These are phyloP conservation scores for Mercurialis annua DNA, from an alignment of 345 rosid species.

Conservation along the genomic window DNA sequence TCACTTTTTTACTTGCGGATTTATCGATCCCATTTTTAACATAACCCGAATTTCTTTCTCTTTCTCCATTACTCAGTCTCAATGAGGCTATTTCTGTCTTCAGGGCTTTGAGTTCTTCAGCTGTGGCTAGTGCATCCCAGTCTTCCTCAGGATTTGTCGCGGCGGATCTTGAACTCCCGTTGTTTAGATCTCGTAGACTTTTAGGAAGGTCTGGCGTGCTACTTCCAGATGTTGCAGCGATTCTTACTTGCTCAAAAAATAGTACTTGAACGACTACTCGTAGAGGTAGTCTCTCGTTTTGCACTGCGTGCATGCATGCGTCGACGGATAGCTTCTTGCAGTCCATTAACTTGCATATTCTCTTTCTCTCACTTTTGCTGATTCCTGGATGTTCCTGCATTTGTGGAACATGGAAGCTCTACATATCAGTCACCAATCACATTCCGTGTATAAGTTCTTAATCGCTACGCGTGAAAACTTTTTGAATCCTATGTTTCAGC, in stretches of 20 bases:
- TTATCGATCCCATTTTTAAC: constrained; percentile 34
- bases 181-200: constrained; percentile 49
- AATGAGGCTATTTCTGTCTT: constrained; percentile 61
- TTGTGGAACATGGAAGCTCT: not conserved
- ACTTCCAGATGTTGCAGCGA: constrained; percentile 67
- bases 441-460: not conserved
- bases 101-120: constrained; percentile 67
- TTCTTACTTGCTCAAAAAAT: constrained; percentile 77
- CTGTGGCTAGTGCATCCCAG: constrained; percentile 75
- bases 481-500: no score
- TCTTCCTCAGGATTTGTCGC: constrained; percentile 68
- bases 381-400: constrained; percentile 71
- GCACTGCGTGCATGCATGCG: constrained; percentile 84
- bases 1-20: constrained; percentile 51
- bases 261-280: constrained; percentile 80
- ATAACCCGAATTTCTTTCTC: constrained; percentile 36
- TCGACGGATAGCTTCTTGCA: constrained; percentile 81
- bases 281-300: constrained; percentile 73
- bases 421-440: not conserved
- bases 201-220: constrained; percentile 78
- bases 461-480: not conserved
- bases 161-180: constrained; percentile 68
- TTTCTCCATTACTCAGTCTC: constrained; percentile 40
- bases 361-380: constrained; percentile 76
- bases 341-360: constrained; percentile 83